Conservation (phyloP, 495 filamentous ascomycete genomes). For the Neurospora africana region DNA sequence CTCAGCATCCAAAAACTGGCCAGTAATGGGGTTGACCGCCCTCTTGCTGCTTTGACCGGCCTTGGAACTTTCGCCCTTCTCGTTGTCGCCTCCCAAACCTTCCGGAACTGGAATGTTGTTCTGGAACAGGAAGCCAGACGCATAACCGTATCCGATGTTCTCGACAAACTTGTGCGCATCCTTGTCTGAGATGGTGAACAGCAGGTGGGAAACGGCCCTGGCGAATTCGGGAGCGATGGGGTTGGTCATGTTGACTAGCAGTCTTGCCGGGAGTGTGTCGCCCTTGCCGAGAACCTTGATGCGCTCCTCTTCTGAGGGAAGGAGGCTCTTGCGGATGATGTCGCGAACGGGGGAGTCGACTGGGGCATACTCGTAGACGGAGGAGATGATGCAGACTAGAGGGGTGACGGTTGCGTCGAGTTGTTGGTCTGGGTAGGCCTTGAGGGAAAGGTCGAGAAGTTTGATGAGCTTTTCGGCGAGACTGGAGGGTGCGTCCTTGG, state of each 20-base stretch:
- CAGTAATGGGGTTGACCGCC: constrained; percentile 76
- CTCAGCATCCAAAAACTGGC: constrained; percentile 69
- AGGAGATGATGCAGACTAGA: constrained; percentile 59
- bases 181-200: constrained; percentile 78
- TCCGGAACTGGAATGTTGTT: constrained; percentile 69
- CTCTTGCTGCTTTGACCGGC: constrained; percentile 14
- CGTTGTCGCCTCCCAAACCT: neutral
- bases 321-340: constrained; percentile 54
- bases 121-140: constrained; percentile 77
- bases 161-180: constrained; percentile 61
- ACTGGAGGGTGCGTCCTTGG: constrained; percentile 46
- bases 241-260: constrained; percentile 72
- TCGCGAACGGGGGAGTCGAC: constrained; percentile 34
- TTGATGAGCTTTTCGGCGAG: constrained; percentile 61
- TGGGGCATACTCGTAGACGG: constrained; percentile 64
- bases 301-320: constrained; percentile 75
- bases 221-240: constrained; percentile 58
- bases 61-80: neutral
- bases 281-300: constrained; percentile 65
- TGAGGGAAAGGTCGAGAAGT: constrained; percentile 59
- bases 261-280: constrained; percentile 60
- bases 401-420: constrained; percentile 61
- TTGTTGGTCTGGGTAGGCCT: constrained; percentile 47
- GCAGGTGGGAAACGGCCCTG: constrained; percentile 62
- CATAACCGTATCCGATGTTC: constrained; percentile 86